These are phyloP conservation scores for Phaseolus lunatus DNA, from an alignment of 306 rosid genomes.

Conservation along the genomic window DNA sequence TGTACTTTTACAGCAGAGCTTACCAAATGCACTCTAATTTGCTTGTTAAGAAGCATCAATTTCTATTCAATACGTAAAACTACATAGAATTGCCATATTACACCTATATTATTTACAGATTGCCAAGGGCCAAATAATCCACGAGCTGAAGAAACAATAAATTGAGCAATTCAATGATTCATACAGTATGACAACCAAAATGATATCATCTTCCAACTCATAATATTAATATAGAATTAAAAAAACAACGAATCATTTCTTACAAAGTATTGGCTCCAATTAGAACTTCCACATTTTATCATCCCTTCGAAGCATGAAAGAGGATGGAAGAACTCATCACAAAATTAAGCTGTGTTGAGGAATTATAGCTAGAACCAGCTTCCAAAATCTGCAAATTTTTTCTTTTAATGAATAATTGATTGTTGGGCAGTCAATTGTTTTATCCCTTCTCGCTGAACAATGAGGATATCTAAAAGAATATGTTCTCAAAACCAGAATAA, in stretches of 20 bases:
- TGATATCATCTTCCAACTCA: slow-evolving; percentile 43
- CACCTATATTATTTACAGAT: slow-evolving; percentile 35
- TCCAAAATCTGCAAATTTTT: slow-evolving; percentile 51
- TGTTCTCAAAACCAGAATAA: slow-evolving; percentile 46
- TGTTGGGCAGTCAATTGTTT: slow-evolving; percentile 47
- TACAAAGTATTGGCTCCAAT: slow-evolving; percentile 57
- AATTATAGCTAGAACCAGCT: slow-evolving; percentile 48
- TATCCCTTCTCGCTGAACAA: slow-evolving; percentile 56
- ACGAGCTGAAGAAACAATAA: slow-evolving; percentile 38
- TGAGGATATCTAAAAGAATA: slow-evolving; percentile 53
- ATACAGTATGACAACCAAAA: slow-evolving; percentile 44
- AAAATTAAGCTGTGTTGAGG: slow-evolving; percentile 49
- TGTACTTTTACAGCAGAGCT: slow-evolving; percentile 5
- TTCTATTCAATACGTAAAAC: slow-evolving; percentile 1
- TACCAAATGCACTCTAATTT: slow-evolving; percentile 6
- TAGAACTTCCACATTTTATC: slow-evolving; percentile 50
- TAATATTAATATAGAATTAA: slow-evolving; percentile 36
- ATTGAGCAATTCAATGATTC: slow-evolving; percentile 35
- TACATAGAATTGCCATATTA: slow-evolving; percentile 27
- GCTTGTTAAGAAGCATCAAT: background rate
- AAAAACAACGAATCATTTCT: slow-evolving; percentile 39
- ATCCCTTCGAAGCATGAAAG: slow-evolving; percentile 52
- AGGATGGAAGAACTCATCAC: slow-evolving; percentile 44
- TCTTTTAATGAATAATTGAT: slow-evolving; percentile 56
- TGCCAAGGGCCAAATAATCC: slow-evolving; percentile 14